Base-by-base conservation (phyloP, 768 basidiomycete genomes). In the Daedaleopsis nitida region DNA sequence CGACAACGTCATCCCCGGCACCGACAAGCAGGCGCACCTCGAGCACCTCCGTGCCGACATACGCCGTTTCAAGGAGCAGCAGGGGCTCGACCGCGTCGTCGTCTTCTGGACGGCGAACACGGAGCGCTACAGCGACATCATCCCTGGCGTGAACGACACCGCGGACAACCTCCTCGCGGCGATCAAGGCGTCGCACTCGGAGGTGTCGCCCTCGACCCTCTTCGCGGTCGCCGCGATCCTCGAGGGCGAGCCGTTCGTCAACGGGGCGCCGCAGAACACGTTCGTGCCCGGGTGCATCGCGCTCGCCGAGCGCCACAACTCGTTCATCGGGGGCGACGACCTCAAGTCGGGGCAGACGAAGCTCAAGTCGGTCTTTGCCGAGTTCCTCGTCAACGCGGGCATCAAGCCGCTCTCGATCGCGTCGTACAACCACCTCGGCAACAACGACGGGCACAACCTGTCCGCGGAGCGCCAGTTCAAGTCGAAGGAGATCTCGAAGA, bases 61-160 rank as follows among this genome's bases (percentile, higher is more conserved):
- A 73, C 91, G 94, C 69, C 83, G 86, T 57, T 98, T 98, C 85
- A 98, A 98, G 81, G 70, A 78, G 55, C 78, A 86, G 62, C 86
- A 98, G 72, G 80, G 76, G 19, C 86, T 98, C 50, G 96, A 96
- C 74, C 90, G 90, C 59, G 86, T 93, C 63, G 76, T 99, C 69
- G 89, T 98, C 64, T 96, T 98, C 81, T 98, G 96, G 96, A 98
- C 96, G 16, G 95, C 93, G 68, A 98, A 99, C 80, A 99, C 96
- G 17, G 97, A 98, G 81, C 91, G 96, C 60, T 99, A 95, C 85
- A 88, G 91, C 67, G 94, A 94, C 64, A 87, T 99, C 75, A 88
- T 98, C 73, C 83, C 91, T 13, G 97, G 96, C 45, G 86, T 98
- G 60, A 98, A 98, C 75, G 96, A 99, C 73, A 96, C 94, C 14